Conservation (phyloP, 805 yeast species). For the Candida odintsovae region DNA sequence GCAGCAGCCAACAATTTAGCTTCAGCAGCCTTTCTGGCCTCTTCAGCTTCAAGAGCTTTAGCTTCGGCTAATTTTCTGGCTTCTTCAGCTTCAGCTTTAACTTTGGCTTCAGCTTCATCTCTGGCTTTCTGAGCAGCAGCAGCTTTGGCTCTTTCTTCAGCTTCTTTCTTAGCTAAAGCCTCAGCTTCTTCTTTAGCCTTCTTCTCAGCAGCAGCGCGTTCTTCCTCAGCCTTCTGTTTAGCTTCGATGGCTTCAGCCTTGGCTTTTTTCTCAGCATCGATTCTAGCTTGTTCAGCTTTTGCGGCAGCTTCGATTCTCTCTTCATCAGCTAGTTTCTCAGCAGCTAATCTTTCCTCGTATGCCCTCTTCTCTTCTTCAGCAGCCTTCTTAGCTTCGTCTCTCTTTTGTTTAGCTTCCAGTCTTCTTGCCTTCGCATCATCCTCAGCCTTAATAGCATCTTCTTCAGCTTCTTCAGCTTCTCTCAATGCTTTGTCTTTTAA, state of each 20-base stretch:
- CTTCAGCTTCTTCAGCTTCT: conserved; percentile 8
- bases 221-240: conserved; percentile 1
- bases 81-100: conserved; percentile 5
- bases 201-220: conserved; percentile 1
- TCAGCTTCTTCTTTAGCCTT: conserved; percentile 1
- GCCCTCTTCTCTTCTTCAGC: neutral
- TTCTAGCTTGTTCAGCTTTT: neutral
- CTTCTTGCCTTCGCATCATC: conserved; percentile 10
- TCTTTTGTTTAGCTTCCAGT: conserved; percentile 9
- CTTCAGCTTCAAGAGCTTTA: neutral
- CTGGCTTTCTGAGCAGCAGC: neutral
- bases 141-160: conserved; percentile 6
- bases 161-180: neutral
- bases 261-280: neutral
- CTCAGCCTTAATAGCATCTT: conserved; percentile 9
- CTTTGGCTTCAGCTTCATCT: neutral
- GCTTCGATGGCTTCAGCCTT: conserved; percentile 1
- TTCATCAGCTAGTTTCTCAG: neutral
- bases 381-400: conserved; percentile 11
- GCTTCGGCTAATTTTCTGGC: neutral
- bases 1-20: neutral
- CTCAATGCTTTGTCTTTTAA: neutral
- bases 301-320: neutral
- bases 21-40: neutral
- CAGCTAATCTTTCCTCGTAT: neutral